Conservation (phyloP, 306 rosid species). For the Geum urbanum region DNA sequence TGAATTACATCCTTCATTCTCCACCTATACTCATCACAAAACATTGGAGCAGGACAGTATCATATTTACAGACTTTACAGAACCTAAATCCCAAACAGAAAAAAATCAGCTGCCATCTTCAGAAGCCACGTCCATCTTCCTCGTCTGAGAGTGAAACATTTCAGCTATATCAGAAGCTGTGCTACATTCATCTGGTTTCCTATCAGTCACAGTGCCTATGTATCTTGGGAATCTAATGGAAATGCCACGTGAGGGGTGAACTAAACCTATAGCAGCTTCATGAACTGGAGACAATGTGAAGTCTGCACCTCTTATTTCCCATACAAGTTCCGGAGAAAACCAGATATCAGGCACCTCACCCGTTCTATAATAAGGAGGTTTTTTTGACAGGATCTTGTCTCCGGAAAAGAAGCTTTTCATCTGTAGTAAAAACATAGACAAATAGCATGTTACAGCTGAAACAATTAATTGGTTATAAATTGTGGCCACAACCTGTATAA, state of each 20-base stretch:
- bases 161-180: constrained; percentile 64
- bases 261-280: constrained; percentile 75
- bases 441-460: neutral
- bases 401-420: constrained; percentile 71
- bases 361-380: constrained; percentile 76
- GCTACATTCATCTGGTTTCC: constrained; percentile 86
- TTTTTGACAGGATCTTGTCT: constrained; percentile 58
- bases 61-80: neutral
- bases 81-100: too few relatives aligned
- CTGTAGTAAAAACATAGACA: constrained; percentile 39
- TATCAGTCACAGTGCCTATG: constrained; percentile 41
- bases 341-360: constrained; percentile 72
- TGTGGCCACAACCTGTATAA: too few relatives aligned
- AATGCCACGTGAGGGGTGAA: constrained; percentile 82
- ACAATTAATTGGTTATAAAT: neutral
- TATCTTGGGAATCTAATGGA: constrained; percentile 86
- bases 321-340: constrained; percentile 67
- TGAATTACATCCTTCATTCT: neutral
- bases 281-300: constrained; percentile 88
- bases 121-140: constrained; percentile 72
- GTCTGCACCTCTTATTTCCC: constrained; percentile 91
- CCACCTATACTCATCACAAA: neutral
- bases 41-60: neutral
- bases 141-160: constrained; percentile 66
- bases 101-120: constrained; percentile 31